Base-by-base conservation (phyloP, 768 basidiomycete species). In the Pleurotus pulmonarius region DNA sequence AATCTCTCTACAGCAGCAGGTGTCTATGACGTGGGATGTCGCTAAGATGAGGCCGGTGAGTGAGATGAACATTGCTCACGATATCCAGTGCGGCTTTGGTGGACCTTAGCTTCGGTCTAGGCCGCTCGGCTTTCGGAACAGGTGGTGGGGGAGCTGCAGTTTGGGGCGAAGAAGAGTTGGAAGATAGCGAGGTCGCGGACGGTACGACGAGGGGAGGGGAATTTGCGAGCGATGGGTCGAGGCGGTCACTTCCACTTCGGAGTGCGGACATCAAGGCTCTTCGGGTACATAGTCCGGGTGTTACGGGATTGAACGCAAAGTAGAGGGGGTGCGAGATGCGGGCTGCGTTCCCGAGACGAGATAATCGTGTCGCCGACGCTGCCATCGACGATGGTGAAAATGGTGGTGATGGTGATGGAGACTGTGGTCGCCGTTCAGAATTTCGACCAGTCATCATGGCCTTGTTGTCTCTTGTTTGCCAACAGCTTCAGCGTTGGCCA, bases 1-100 rank as follows among this genome's bases (percentile, higher is more conserved):
- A 98, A 77, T 22, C 90, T 86, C 5, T 73, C 67, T 5, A 95
- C 85, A 11, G 95, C 96, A 22, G 73, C 69, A 0, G 92, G 86
- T 40, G 93, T 92, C 96, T 98, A 63, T 3, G 41, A 53, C 53
- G 44, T 13, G 49, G 52, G 45, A 13, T 40, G 39, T 37, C 47
- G 43, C 44, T 55, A 47, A 58, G 9, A 9, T 16, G 46, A 34
- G 29, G 29, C 8, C 29, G 2, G 29, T 34, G 4, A 29, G 11
- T 34, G 46, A 54, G 37, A 26, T 55, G 44, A 34, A 60, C 15
- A 34, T 54, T 46, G 76, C 78, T 59, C 61, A 92, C 92, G 54
- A 94, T 82, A 7, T 83, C 75, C 47, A 94, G 72, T 3, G 91
- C 90, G 3, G 91, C 90, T 69, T 92, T 93, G 54, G 82, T 79